These are phyloP conservation scores for Mycosphaerella sp. DNA, from an alignment of 2,329 filamentous ascomycete genomes.

Conservation along the genomic window DNA sequence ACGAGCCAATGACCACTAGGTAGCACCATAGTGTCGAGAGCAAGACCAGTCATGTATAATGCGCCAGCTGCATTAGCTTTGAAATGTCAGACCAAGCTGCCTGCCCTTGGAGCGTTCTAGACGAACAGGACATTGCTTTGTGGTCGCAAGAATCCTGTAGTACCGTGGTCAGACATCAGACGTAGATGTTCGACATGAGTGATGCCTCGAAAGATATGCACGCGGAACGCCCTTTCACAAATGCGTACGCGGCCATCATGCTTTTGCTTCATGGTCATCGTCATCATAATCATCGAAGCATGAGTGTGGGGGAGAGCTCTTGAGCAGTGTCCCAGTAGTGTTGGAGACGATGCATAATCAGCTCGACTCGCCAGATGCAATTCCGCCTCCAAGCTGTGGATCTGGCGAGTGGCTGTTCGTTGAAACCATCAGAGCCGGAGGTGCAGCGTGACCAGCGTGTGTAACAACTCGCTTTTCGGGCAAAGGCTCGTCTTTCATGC, in stretches of 20 bases:
- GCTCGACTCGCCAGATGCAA: conserved; percentile 6
- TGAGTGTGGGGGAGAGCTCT: not conserved
- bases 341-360: not conserved
- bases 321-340: not conserved
- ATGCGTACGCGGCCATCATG: not conserved
- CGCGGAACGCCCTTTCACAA: not conserved
- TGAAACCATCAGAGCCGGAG: conserved; percentile 27
- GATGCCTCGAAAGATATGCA: not conserved
- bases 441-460: conserved; percentile 14
- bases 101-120: conserved; percentile 1
- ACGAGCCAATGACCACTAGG: not conserved
- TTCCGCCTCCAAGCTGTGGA: conserved; percentile 4
- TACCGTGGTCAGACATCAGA: not conserved
- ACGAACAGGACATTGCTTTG: conserved; percentile 1
- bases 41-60: conserved; percentile 5
- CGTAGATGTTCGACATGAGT: not conserved
- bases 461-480: conserved; percentile 36
- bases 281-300: not conserved
- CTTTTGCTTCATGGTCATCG: not conserved
- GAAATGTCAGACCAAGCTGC: not conserved
- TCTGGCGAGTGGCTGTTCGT: conserved; percentile 20
- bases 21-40: not conserved
- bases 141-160: not conserved
- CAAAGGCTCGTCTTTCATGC: conserved; percentile 82
- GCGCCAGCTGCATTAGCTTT: not conserved